These are phyloP conservation scores for Cardiospermum halicacabum DNA, from an alignment of 345 rosid species.

Conservation along the genomic window DNA sequence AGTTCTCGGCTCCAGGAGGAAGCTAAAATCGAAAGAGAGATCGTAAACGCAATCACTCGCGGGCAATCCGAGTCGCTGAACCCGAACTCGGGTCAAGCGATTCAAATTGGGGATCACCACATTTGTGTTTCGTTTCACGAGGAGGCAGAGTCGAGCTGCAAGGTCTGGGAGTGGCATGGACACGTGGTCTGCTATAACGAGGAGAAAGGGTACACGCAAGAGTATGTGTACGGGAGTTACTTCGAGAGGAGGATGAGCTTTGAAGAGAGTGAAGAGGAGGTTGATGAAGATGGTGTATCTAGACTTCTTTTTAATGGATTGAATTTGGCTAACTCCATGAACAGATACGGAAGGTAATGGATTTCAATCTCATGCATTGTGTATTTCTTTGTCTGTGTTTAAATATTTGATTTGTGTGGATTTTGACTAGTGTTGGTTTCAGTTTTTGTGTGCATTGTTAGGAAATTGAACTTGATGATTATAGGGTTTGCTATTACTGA, in stretches of 20 bases:
- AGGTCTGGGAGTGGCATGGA: constrained; percentile 18
- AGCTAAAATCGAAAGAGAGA: constrained; percentile 14
- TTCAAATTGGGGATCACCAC: constrained; percentile 10
- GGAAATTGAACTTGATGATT: neutral
- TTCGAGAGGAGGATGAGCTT: constrained; percentile 7
- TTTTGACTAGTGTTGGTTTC: neutral
- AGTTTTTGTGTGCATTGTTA: neutral
- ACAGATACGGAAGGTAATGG: constrained; percentile 6
- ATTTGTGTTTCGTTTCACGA: constrained; percentile 10
- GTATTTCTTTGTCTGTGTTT: neutral
- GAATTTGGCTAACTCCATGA: constrained; percentile 3
- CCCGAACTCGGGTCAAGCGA: constrained; percentile 15
- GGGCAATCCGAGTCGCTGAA: constrained; percentile 13
- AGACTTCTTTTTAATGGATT: constrained; percentile 1
- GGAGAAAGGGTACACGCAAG: constrained; percentile 8
- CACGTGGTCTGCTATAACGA: constrained; percentile 5
- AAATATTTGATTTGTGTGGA: neutral
- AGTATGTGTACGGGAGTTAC: constrained; percentile 15
- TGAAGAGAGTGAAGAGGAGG: constrained; percentile 8
- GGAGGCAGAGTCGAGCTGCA: constrained; percentile 10
- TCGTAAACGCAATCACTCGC: neutral
- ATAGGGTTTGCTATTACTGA: neutral
- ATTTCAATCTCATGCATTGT: neutral
- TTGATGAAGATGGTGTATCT: neutral
- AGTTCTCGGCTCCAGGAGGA: neutral